Base-by-base conservation (phyloP, 495 filamentous ascomycete species). In the Chlorociboria aeruginascens region DNA sequence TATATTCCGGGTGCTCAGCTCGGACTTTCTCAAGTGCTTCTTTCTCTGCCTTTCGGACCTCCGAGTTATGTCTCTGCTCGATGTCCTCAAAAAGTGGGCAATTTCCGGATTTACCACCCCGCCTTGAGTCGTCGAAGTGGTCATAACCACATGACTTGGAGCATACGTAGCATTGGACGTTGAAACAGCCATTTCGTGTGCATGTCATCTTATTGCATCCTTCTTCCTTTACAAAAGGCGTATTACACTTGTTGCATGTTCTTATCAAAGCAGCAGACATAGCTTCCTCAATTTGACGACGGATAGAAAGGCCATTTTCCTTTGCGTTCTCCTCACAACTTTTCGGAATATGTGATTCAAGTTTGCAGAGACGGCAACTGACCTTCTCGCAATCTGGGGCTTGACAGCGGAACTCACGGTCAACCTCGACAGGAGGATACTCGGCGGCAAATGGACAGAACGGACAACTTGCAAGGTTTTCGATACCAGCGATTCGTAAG, bases 151-250 rank as follows among this genome's bases (percentile, higher is more conserved):
- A 71, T 13, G 69, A 72, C 54, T 79, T 68, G n/a, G 70, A 72
- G 65, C 86, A 92, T 34, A 87, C 67, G 53, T 89, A 88, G 58
- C 83, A 86, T 61, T 86, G 82, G 1, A 73, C 38, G 32, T 78
- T 78, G 3, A 46, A 14, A 52, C 85, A 90, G 0, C 54, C 51
- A 28, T 42, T 51, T 12, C 68, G 67, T 1, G 68, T 65, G 55
- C 87, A 94, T 0, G 57, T 69, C 67, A 94, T 82, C 65, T 89
- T 93, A 63, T 95, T 95, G 66, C 88, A 95, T 8, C 88, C 88
- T 31, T 68, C 61, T 46, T 81, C 73, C 59, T 93, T 95, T 58
- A 93, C 67, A 55, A 82, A 87, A 0, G 74, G 69, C 8, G 70
- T 72, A 10, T 63, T 51, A 56, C 81, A 77, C 48, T 67, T 67